These are phyloP conservation scores for Phialocephala subalpina DNA, from an alignment of 2,329 filamentous ascomycete genomes.

Conservation along the genomic window DNA sequence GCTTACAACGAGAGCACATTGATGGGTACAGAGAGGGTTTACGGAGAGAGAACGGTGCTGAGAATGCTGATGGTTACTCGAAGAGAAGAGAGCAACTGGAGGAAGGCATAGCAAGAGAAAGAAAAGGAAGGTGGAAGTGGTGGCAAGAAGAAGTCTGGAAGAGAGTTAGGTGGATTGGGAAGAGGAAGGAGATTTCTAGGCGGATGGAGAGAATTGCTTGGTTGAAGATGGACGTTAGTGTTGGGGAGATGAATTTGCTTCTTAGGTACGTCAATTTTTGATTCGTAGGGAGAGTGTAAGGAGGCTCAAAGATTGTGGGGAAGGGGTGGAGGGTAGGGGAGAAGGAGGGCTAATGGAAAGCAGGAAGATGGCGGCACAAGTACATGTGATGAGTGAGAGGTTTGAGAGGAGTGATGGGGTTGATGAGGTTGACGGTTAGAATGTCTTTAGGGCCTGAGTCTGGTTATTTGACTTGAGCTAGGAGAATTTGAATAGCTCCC, in stretches of 20 bases:
- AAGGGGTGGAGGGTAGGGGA: not conserved
- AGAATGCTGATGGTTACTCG: too few species aligned
- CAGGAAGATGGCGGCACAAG: slow-evolving; percentile 12
- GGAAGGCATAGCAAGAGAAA: not conserved
- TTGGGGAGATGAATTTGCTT: slow-evolving; percentile 11
- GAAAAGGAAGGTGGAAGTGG: not conserved
- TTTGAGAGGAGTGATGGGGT: not conserved
- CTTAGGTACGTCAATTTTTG: not conserved
- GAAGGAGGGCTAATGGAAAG: not conserved
- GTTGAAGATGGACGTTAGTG: slow-evolving; percentile 11
- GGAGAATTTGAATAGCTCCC: too few species aligned
- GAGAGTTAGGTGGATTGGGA: slow-evolving; percentile 13
- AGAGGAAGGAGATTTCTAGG: not conserved
- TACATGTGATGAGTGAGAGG: slow-evolving; percentile 5
- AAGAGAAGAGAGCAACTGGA: too few species aligned
- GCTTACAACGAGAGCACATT: not conserved
- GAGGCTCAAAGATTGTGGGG: too few species aligned
- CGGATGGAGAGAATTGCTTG: slow-evolving; percentile 5
- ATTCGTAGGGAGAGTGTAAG: too few species aligned
- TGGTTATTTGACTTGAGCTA: not conserved
- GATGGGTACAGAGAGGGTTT: not conserved
- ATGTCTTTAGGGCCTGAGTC: not conserved
- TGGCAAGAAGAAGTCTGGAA: not conserved
- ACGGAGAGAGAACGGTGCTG: not conserved
- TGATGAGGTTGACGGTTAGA: not conserved